Evolutionary conservation across 2,329 filamentous ascomycete species (phyloP).

Genomic region (Trichophyton equinum): DNA sequence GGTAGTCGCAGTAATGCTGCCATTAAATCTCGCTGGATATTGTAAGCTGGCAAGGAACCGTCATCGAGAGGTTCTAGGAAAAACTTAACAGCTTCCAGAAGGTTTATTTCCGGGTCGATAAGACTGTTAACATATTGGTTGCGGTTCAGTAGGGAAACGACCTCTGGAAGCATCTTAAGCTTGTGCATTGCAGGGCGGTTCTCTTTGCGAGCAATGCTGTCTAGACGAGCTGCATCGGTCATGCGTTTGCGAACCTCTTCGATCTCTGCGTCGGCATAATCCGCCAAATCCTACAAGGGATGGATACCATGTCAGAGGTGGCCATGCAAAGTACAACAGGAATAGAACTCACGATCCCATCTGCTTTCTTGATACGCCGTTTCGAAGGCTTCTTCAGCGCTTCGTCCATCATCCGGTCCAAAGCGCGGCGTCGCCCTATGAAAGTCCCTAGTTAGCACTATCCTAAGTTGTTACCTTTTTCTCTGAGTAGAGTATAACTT

Average conservation of each 20-base stretch:
- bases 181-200: slow-evolving; percentile 81
- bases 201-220: slow-evolving; percentile 67
- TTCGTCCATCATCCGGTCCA: slow-evolving; percentile 78
- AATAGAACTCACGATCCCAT: slow-evolving; percentile 59
- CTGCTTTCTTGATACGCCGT: slow-evolving; percentile 60
- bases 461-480: neutral
- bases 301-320: slow-evolving; percentile 19
- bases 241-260: slow-evolving; percentile 77
- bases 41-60: slow-evolving; percentile 86
- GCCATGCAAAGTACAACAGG: neutral
- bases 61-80: slow-evolving; percentile 94
- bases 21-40: slow-evolving; percentile 92
- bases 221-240: slow-evolving; percentile 76
- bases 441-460: neutral
- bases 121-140: slow-evolving; percentile 71
- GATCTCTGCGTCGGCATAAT: slow-evolving; percentile 80
- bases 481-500: slow-evolving; percentile 24
- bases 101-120: slow-evolving; percentile 87
- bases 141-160: slow-evolving; percentile 75
- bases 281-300: slow-evolving; percentile 61
- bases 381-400: slow-evolving; percentile 71
- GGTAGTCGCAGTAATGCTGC: slow-evolving; percentile 65
- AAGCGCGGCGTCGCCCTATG: slow-evolving; percentile 58
- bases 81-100: slow-evolving; percentile 88
- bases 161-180: slow-evolving; percentile 82